These are phyloP conservation scores for Colletotrichum sp. DNA, from an alignment of 2,329 filamentous ascomycete genomes.

Conservation along the genomic window DNA sequence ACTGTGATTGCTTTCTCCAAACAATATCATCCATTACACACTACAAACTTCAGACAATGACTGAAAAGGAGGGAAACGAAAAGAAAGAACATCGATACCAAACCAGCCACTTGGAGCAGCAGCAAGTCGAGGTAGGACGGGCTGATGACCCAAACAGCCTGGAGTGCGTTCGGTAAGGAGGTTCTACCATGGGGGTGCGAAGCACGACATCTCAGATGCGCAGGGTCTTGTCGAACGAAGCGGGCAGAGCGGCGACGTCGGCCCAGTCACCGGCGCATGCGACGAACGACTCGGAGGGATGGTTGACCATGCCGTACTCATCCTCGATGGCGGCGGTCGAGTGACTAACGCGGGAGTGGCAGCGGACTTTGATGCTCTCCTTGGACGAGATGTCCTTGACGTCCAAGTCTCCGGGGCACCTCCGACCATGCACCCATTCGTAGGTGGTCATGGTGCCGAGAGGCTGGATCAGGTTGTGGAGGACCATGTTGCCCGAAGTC, in stretches of 20 bases:
- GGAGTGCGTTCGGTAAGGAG: not conserved
- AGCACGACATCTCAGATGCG: not conserved
- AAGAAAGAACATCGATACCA: not conserved
- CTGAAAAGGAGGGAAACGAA: not conserved
- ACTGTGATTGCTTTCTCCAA: not conserved
- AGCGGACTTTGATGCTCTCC: slow-evolving; percentile 11
- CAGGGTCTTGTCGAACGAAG: not conserved
- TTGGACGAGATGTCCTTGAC: slow-evolving; percentile 8
- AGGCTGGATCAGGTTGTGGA: not conserved
- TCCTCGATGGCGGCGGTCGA: not conserved
- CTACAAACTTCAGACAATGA: not conserved
- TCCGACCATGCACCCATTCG: slow-evolving; percentile 5
- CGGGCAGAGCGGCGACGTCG: not conserved
- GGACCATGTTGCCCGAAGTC: slow-evolving; percentile 1
- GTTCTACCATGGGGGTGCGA: not conserved
- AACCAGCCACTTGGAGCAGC: not conserved
- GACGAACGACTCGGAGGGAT: slow-evolving; percentile 1
- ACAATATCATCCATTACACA: not conserved
- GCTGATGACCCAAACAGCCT: not conserved
- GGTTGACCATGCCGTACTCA: slow-evolving; percentile 9
- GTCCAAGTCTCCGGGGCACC: slow-evolving; percentile 4
- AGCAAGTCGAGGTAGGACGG: not conserved
- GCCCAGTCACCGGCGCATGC: slow-evolving; percentile 12
- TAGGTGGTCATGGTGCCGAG: not conserved
- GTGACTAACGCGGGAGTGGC: not conserved